Base-by-base conservation (phyloP, 2,329 filamentous ascomycete genomes). In the Cyphellophora europaea region DNA sequence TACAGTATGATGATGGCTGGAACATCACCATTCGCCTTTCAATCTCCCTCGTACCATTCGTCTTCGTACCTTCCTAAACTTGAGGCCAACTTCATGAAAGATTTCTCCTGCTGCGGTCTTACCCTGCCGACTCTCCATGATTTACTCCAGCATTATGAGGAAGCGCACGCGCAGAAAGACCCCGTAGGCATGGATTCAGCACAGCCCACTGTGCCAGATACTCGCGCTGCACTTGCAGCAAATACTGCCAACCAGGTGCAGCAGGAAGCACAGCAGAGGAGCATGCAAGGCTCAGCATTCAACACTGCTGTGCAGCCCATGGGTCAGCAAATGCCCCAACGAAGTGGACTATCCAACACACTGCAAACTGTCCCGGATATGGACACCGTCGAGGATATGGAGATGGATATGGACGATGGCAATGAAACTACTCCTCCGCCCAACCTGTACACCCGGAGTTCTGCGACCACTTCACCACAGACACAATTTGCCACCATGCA, bases 71-170 rank as follows among this genome's bases (percentile, higher is more conserved):
- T 95, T 2, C 89, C 88, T 6, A 95, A 94, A 60, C 77, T 95
- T 54, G 91, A 98, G 61, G 89, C 89, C 42, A 91, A 89, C 54
- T 98, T 95, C 59, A 93, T 96, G 85, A 82, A 82, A 60, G 88
- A 96, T 63, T 96, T 96, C 62, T 82, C 82, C 34, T 98, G 91
- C 65, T 98, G 91, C 62, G 87, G 87, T 52, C 75, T 85, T 51
- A 89, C 81, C 19, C 72, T 95, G 48, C 82, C 88, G 15, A 93
- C 88, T 33, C 74, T 98, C 49, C 91, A 98, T 63, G 91, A 96
- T 55, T 71, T 98, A 30, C 69, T 98, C 30, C 87, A 94, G 55
- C 91, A 98, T 59, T 98, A 95, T 56, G 91, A 98, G 61, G 89
- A 95, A 62, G 77, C 82, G 36, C 91, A 98, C 59, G 89, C 87